Base-by-base conservation (phyloP, 2,329 filamentous ascomycete genomes). In the Ramularia endophylla region DNA sequence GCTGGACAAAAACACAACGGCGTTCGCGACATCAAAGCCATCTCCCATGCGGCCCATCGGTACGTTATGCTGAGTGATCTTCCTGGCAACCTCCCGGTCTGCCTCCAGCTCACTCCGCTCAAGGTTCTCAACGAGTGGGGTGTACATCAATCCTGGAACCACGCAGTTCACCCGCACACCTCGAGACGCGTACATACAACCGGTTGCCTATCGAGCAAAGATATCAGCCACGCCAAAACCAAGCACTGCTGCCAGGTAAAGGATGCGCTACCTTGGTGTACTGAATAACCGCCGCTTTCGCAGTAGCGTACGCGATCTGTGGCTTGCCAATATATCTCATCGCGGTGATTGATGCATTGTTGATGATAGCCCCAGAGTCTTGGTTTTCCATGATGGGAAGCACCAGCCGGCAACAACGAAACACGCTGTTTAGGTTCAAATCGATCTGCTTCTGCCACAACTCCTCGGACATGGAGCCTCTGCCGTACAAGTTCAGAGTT, bases 1-100 rank as follows among this genome's bases (percentile, higher is more conserved):
- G 40, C 84, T 85, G 58, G 94, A 89, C 45, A 97, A 63, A 55
- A 81, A 97, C 0, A 95, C 78, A 0, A 89, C 95, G 2, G 89
- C 85, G 64, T 97, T 89, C 0, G 87, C 85, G 2, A 80, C 74
- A 59, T 81, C 77, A 60, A 72, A 73, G 0, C 74, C 71, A 56
- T 75, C 71, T 0, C 77, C 77, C 69, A 80, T 78, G 25, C 59
- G 61, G 0, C 75, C 75, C 69, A 76, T 73, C 0, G 77, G 78
- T 1, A 81, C 75, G 53, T 80, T 75, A 9, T 62, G 62, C 40
- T 76, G 68, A 42, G 77, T 72, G 49, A 72, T 72, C 46, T 65
- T 64, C 42, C 68, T 62, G 41, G 75, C 77, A 34, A 67, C 71
- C 27, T 71, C 71, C 35, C 70, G 67, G 13, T 70, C 66, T 1